Base-by-base conservation (phyloP, 192 early-diverging fungal species). In the Coemansia sp. region DNA sequence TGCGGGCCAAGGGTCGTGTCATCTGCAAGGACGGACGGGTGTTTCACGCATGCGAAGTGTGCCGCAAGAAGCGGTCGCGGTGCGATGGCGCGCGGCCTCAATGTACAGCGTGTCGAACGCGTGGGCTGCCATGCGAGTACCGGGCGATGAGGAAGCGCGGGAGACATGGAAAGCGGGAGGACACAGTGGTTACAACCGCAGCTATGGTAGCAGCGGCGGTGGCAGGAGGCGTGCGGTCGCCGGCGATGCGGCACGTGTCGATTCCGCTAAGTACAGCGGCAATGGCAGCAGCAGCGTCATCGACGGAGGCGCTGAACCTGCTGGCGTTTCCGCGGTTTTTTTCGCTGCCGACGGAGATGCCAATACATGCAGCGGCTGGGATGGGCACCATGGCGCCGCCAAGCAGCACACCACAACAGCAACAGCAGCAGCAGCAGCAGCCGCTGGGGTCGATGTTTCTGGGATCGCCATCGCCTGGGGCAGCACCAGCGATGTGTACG, bases 141-240 rank as follows among this genome's bases (percentile, higher is more conserved):
- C 59, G 63, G 30, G 76, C 76, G 36, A 79, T 79, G 76, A 70
- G 76, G 56, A 79, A 79, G 54, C 76, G 76, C 34, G 76, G 76
- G 13, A 57, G 76, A 5, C 76, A 79, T 37, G 76, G 76, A 23
- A 79, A 79, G 30, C 13, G 20, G 4, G 19, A 23, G 8, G 34
- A n/a, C n/a, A n/a, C n/a, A n/a, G n/a, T n/a, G n/a, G n/a, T n/a
- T n/a, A n/a, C n/a, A n/a, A n/a, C n/a, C n/a, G n/a, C n/a, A n/a
- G n/a, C n/a, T n/a, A n/a, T n/a, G n/a, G n/a, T n/a, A 36, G 4
- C 34, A 36, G 4, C 34, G 13, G 1, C 34, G 8, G 11, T 11
- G 7, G 14, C 40, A 1, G 36, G 27, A 13, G 19, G 57, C 29
- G 2, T 30, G 33, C 53, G 38, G n/a, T 22, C 40, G 41, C 27